Percentiles rank a stretch among this genome's conserved stretches.
These are phyloP conservation scores for Dillenia turbinata DNA, from an alignment of 164 flowering plant genomes.

Conservation along the genomic window DNA sequence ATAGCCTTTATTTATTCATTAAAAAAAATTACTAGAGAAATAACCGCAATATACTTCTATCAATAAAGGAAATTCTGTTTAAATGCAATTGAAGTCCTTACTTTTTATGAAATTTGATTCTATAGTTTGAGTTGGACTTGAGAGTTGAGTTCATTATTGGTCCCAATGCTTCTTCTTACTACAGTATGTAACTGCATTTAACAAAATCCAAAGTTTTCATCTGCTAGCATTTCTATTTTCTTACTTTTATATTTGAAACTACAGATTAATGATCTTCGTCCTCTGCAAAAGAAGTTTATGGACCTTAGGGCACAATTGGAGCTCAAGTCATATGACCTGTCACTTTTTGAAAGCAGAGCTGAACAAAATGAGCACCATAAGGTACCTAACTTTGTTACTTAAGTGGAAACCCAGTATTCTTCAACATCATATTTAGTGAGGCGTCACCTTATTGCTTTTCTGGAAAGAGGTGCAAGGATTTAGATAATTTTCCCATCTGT, in stretches of 20 bases:
- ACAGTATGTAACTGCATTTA: neutral
- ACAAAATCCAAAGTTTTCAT: neutral
- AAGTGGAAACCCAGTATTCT: neutral
- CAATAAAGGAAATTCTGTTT: too few species aligned
- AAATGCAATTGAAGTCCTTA: too few species aligned
- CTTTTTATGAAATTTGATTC: too few species aligned
- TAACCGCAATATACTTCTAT: too few species aligned
- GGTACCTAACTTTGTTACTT: conserved; percentile 33
- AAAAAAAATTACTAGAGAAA: too few species aligned
- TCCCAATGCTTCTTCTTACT: too few species aligned
- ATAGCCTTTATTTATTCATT: too few species aligned
- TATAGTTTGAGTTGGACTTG: too few species aligned
- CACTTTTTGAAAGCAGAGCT: conserved; percentile 75
- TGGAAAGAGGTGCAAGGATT: neutral
- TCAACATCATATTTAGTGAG: neutral
- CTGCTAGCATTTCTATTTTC: neutral
- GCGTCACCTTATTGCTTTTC: neutral
- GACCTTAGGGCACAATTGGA: conserved; percentile 80
- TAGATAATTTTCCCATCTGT: neutral
- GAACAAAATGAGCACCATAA: conserved; percentile 98
- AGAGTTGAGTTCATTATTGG: too few species aligned
- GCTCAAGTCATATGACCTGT: conserved; percentile 77
- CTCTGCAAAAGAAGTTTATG: conserved; percentile 68
- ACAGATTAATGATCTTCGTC: conserved; percentile 73
- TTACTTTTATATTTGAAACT: conserved; percentile 10